phyloP scores from a whole-genome alignment of 257 asterid species.

The Jacaranda copaia region DNA sequence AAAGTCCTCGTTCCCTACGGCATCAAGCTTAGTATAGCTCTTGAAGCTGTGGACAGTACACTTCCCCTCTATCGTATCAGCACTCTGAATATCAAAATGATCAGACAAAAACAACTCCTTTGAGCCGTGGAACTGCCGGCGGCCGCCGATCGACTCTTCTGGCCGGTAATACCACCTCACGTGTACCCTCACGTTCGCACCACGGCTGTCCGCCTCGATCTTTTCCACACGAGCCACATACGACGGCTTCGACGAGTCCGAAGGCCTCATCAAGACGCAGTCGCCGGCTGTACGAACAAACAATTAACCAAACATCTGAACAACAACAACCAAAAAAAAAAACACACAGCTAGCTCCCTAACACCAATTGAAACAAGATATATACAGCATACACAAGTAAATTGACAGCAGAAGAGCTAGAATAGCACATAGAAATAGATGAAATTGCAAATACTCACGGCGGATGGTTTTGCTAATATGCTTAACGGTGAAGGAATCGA shows the following conservation, averaged over 20 bases:
- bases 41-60: slow-evolving; percentile 90
- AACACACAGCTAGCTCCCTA: slow-evolving; percentile 1
- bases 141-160: slow-evolving; percentile 95
- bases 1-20: slow-evolving; percentile 83
- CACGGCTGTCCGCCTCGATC: slow-evolving; percentile 87
- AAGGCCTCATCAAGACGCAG: slow-evolving; percentile 87
- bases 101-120: slow-evolving; percentile 93
- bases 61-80: slow-evolving; percentile 87
- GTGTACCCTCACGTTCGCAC: slow-evolving; percentile 70
- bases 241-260: slow-evolving; percentile 83
- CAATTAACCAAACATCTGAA: slow-evolving; percentile 26
- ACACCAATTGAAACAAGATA: slow-evolving; percentile 48
- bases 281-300: slow-evolving; percentile 69
- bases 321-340: slow-evolving; percentile 17
- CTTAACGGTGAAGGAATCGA: slow-evolving; percentile 74
- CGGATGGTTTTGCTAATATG: slow-evolving; percentile 71
- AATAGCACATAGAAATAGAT: slow-evolving; percentile 3
- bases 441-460: slow-evolving; percentile 52
- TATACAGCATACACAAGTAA: slow-evolving; percentile 1
- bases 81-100: slow-evolving; percentile 88
- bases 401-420: slow-evolving; percentile 22
- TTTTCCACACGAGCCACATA: slow-evolving; percentile 88
- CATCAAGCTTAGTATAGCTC: slow-evolving; percentile 83
- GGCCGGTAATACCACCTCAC: slow-evolving; percentile 98
- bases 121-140: slow-evolving; percentile 89